These are phyloP conservation scores for Sugiyamaella grinbergsii DNA, from an alignment of 1,139 yeast genomes.

Conservation along the genomic window DNA sequence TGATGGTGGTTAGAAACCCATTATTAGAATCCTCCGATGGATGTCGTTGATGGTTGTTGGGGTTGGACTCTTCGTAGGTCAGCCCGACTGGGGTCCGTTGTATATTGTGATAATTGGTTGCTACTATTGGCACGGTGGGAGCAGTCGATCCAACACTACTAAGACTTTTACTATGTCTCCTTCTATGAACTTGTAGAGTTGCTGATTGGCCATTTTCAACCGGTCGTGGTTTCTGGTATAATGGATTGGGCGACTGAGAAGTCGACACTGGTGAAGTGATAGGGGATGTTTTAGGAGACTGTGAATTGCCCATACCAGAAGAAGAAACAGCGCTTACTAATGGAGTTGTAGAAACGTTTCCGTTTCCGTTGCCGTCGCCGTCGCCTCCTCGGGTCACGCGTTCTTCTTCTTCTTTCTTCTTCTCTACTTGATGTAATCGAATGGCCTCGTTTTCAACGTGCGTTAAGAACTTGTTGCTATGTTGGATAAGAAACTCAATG, in stretches of 20 bases:
- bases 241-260: too few relatives aligned
- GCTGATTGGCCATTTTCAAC: background rate
- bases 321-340: too few relatives aligned
- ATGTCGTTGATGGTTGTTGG: background rate
- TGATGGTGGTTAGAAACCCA: constrained; percentile 27
- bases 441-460: constrained; percentile 44
- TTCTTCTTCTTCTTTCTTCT: constrained; percentile 14
- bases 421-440: constrained; percentile 36
- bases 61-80: background rate
- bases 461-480: constrained; percentile 69
- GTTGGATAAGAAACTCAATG: constrained; percentile 85
- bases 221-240: background rate
- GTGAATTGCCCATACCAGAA: too few relatives aligned
- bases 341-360: background rate
- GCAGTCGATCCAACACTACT: constrained; percentile 33
- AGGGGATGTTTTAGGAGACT: too few relatives aligned
- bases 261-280: background rate
- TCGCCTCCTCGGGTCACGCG: background rate
- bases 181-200: constrained; percentile 25
- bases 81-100: constrained; percentile 11
- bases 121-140: constrained; percentile 7
- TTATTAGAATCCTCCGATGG: constrained; percentile 10
- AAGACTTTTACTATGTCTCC: constrained; percentile 41
- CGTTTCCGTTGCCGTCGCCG: background rate
- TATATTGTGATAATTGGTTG: constrained; percentile 4